Evolutionary conservation across 176 grass and related monocot genomes (phyloP).

Genomic region (Aegilops umbellulata): DNA sequence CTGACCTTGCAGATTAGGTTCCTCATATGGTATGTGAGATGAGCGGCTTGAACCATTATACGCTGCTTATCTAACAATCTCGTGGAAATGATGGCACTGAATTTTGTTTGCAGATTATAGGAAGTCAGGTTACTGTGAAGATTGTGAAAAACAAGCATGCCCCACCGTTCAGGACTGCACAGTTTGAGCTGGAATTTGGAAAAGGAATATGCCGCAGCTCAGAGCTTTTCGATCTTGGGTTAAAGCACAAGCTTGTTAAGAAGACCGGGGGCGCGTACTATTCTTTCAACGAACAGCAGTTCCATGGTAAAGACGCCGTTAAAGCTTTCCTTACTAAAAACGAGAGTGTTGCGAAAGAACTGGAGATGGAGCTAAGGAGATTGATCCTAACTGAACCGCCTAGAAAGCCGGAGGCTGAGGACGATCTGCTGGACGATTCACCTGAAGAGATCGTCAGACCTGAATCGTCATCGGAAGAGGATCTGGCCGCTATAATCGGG

Average conservation of each 20-base stretch:
- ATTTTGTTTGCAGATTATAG: conserved; percentile 62
- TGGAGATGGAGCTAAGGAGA: conserved; percentile 49
- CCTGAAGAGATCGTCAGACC: conserved; percentile 28
- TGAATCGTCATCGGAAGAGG: conserved; percentile 46
- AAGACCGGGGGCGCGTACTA: conserved; percentile 44
- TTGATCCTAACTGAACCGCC: conserved; percentile 41
- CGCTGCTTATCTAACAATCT: background rate
- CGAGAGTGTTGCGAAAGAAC: conserved; percentile 47
- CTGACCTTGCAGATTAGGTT: background rate
- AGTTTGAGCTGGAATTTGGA: conserved; percentile 89
- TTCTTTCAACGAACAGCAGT: conserved; percentile 43
- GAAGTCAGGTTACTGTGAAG: conserved; percentile 85
- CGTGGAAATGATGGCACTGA: background rate
- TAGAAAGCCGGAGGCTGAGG: conserved; percentile 42
- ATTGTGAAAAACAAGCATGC: conserved; percentile 97
- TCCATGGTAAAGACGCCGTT: conserved; percentile 61
- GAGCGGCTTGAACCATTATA: background rate
- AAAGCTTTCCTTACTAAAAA: conserved; percentile 67
- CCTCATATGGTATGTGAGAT: background rate
- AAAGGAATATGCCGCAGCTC: conserved; percentile 82
- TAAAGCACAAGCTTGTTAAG: conserved; percentile 68
- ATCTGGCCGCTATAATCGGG: conserved; percentile 26
- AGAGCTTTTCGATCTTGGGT: conserved; percentile 69
- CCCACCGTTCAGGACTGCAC: conserved; percentile 76
- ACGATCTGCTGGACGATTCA: conserved; percentile 4